Evolutionary conservation across 148 eudicot genomes (phyloP).

Genomic region (Fagopyrum esculentum): DNA sequence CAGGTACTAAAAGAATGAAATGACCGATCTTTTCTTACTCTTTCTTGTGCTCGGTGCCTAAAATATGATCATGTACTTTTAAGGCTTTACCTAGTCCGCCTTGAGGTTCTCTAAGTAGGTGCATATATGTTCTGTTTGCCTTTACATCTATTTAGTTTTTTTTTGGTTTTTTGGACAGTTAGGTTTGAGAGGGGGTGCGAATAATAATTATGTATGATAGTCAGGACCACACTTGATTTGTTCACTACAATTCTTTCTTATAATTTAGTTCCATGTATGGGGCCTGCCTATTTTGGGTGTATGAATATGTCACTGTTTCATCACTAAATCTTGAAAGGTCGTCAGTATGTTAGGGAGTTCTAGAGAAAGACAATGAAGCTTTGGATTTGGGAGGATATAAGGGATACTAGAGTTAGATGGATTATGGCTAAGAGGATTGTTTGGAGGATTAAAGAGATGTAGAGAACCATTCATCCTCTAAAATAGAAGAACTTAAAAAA

Average conservation of each 20-base stretch:
- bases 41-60: not conserved
- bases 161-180: too few relatives aligned
- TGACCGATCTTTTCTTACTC: not conserved
- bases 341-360: not conserved
- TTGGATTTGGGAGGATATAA: not conserved
- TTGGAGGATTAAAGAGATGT: not conserved
- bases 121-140: not conserved
- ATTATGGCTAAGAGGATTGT: not conserved
- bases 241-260: too few relatives aligned
- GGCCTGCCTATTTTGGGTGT: not conserved
- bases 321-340: not conserved
- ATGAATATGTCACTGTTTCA: not conserved
- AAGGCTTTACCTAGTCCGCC: not conserved
- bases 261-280: too few relatives aligned
- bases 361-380: not conserved
- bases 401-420: not conserved
- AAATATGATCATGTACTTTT: not conserved
- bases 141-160: not conserved
- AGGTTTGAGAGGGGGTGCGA: too few relatives aligned
- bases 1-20: slow-evolving; percentile 34
- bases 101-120: not conserved
- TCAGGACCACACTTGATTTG: too few relatives aligned
- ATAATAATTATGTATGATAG: too few relatives aligned
- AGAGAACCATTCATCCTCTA: not conserved
- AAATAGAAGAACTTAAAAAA: not conserved